Evolutionary conservation across 306 rosid species (phyloP).

Genomic region (Bauhinia variegata): DNA sequence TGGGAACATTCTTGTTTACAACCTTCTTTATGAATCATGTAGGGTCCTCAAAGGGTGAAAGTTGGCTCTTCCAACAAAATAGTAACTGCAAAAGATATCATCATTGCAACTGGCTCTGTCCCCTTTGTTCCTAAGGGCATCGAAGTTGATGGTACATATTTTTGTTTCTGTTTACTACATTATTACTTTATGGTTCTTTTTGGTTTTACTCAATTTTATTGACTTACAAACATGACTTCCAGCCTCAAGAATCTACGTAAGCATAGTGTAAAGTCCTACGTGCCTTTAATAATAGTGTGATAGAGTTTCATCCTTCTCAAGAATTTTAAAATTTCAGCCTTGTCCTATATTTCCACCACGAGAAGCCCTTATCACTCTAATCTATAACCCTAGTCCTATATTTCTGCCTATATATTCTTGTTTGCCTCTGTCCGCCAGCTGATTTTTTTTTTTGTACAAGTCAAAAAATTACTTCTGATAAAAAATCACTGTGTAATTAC

Average conservation of each 20-base stretch:
- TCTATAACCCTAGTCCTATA: slow-evolving; percentile 23
- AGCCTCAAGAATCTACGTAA: neutral
- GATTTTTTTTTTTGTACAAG: neutral
- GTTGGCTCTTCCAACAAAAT: slow-evolving; percentile 80
- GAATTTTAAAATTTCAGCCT: slow-evolving; percentile 1
- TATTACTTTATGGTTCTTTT: slow-evolving; percentile 27
- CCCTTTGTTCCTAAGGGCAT: slow-evolving; percentile 98
- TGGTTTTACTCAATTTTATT: slow-evolving; percentile 22
- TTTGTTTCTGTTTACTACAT: slow-evolving; percentile 26
- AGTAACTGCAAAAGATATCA: slow-evolving; percentile 84
- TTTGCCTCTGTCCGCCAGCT: slow-evolving; percentile 22
- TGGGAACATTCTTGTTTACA: slow-evolving; percentile 28
- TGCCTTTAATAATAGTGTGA: neutral
- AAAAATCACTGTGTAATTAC: slow-evolving; percentile 16
- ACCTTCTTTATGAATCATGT: slow-evolving; percentile 30
- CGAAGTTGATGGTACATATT: slow-evolving; percentile 83
- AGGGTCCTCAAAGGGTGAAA: slow-evolving; percentile 94
- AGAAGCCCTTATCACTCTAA: slow-evolving; percentile 20
- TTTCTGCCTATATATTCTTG: slow-evolving; percentile 11
- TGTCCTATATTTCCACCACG: slow-evolving; percentile 26
- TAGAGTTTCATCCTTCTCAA: too few relatives aligned
- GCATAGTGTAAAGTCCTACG: neutral
- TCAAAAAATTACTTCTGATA: slow-evolving; percentile 26
- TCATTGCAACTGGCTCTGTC: slow-evolving; percentile 96
- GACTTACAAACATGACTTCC: slow-evolving; percentile 9